Evolutionary conservation across 306 rosid species (phyloP), one percentile per base, ranked within the genome.

Genomic region (Carpinus viminea): DNA sequence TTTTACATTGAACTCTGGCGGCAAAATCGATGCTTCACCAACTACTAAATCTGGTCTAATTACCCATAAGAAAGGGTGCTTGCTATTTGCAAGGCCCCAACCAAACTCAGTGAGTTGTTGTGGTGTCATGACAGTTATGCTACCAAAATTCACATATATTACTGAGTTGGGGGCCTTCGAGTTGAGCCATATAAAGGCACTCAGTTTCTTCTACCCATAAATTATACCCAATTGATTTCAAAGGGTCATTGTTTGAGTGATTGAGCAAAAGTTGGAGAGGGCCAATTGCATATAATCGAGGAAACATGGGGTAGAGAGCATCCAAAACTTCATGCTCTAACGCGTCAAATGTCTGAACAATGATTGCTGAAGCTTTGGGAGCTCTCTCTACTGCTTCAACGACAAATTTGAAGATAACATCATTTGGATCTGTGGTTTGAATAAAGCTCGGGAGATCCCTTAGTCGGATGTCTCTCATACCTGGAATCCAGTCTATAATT

Each of bases 401-500:
- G 3, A 13, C 4, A 52, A 21, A 20, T 41, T 53, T 41, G 56
- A 55, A 41, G 3, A 8, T 0, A 5, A 4, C 10, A 31, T 21
- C 68, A 2, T 70, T 69, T 8, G 69, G 59, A 28, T 55, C 52
- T 7, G 74, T 69, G n/a, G 20, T 45, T 7, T 31, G 38, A 45
- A 68, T 18, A 20, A 1, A 0, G 45, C 28, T 43, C 16, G 75
- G 80, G 43, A 77, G 75, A 69, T 77, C 81, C 75, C 46, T 56
- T 5, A 69, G n/a, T 10, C 75, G 11, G 0, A 77, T 55, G 13
- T 5, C 56, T 68, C 20, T 12, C 59, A 69, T 55, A 17, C 75
- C 59, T 9, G 81, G 81, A 69, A 77, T 57, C 81, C 81, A 69
- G 38, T 77, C 75, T 41, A 77, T 18, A 18, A 77, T 31, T 31